phyloP scores from a whole-genome alignment of 2,329 filamentous ascomycete species.

The Tolypocladium ophioglossoides region DNA sequence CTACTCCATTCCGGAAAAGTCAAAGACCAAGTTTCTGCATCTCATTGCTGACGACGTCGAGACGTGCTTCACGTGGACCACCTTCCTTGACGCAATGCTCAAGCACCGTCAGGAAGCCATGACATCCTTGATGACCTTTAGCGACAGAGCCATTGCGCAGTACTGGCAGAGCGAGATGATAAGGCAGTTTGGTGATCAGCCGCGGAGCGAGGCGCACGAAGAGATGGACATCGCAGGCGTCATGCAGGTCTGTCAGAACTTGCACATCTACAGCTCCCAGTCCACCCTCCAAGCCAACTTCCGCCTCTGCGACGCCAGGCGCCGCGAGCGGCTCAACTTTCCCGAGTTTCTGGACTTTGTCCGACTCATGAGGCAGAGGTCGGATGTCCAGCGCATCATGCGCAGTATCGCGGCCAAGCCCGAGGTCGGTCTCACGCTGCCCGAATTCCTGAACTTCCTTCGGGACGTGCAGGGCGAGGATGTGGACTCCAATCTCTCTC shows the following conservation, averaged over 20 bases:
- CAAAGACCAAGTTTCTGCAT: constrained; percentile 80
- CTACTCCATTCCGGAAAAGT: constrained; percentile 68
- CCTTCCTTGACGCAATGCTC: constrained; percentile 72
- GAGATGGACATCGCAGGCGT: constrained; percentile 69
- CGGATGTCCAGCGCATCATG: constrained; percentile 71
- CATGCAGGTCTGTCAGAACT: constrained; percentile 72
- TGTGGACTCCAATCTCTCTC: constrained; percentile 49
- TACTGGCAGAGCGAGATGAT: constrained; percentile 85
- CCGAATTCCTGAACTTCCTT: constrained; percentile 70
- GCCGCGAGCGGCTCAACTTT: constrained; percentile 61
- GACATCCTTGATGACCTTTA: constrained; percentile 77
- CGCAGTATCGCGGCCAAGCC: constrained; percentile 46
- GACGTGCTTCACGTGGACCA: constrained; percentile 69
- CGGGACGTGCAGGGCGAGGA: constrained; percentile 65
- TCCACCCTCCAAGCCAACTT: constrained; percentile 67
- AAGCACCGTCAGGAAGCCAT: constrained; percentile 83
- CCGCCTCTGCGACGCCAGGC: constrained; percentile 54
- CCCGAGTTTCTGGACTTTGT: constrained; percentile 78
- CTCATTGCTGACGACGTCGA: constrained; percentile 68
- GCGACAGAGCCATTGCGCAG: constrained; percentile 67
- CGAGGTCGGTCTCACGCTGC: constrained; percentile 54
- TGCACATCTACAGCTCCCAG: constrained; percentile 85
- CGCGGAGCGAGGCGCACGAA: constrained; percentile 47
- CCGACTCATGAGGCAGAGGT: constrained; percentile 68
- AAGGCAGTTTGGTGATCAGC: constrained; percentile 47